These are phyloP conservation scores for Warburgia ugandensis DNA, from an alignment of 164 flowering plant genomes.

Conservation along the genomic window DNA sequence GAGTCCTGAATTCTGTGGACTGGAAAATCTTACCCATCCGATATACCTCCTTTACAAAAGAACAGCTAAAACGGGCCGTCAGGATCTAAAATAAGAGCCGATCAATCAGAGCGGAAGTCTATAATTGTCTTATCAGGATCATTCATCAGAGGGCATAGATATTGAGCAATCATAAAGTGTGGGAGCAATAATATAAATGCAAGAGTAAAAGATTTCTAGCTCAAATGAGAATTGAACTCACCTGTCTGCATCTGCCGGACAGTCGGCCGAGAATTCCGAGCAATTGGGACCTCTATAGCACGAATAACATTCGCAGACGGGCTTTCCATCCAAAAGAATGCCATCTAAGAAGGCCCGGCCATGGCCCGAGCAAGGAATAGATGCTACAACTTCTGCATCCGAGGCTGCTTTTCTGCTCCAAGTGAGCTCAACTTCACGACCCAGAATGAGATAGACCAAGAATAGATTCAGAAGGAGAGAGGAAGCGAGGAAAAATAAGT, in stretches of 20 bases:
- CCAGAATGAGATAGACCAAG: not conserved
- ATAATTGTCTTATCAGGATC: too few relatives aligned
- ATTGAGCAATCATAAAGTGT: too few relatives aligned
- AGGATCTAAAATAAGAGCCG: too few relatives aligned
- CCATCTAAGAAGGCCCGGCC: conserved; percentile 6
- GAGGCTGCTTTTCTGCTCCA: conserved; percentile 3
- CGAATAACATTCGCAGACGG: conserved; percentile 4
- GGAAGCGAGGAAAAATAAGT: too few relatives aligned
- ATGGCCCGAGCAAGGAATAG: conserved; percentile 6
- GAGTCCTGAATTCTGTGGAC: too few relatives aligned
- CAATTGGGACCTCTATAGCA: conserved; percentile 5
- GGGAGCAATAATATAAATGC: too few relatives aligned
- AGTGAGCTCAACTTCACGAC: conserved; percentile 1
- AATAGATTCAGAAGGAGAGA: conserved; percentile 1
- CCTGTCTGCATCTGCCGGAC: conserved; percentile 4
- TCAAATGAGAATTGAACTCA: too few relatives aligned
- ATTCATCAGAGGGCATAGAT: too few relatives aligned
- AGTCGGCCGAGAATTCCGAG: conserved; percentile 4
- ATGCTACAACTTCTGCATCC: conserved; percentile 5
- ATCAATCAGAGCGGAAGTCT: too few relatives aligned
- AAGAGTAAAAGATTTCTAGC: not conserved
- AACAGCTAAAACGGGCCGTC: too few relatives aligned
- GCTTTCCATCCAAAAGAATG: not conserved
- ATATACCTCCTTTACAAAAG: too few relatives aligned
- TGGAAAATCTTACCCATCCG: too few relatives aligned